Conservation (phyloP, 1,139 yeast genomes). For the Kurtzmaniella quercitrusa region DNA sequence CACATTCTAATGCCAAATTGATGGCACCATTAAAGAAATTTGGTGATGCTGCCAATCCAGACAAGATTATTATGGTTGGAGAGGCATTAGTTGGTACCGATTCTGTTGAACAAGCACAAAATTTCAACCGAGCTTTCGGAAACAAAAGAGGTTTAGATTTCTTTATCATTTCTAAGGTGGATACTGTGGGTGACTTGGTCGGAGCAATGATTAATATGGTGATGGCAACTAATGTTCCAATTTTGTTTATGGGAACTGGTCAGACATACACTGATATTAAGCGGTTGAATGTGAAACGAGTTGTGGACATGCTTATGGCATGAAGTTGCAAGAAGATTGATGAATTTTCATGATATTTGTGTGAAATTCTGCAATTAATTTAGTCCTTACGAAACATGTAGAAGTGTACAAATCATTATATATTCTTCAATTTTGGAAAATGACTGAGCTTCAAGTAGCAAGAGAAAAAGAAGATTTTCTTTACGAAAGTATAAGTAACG, state of each 20-base stretch:
- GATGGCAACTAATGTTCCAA: slow-evolving; percentile 93
- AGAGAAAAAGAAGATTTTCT: too few relatives aligned
- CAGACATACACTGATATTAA: slow-evolving; percentile 95
- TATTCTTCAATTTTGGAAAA: too few relatives aligned
- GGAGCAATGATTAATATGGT: slow-evolving; percentile 99
- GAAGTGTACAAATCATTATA: too few relatives aligned
- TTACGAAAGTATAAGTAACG: too few relatives aligned
- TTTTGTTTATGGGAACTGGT: slow-evolving; percentile 92
- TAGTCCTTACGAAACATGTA: too few relatives aligned
- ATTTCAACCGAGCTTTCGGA: slow-evolving; percentile 93
- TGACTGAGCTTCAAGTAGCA: too few relatives aligned
- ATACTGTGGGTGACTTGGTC: slow-evolving; percentile 94
- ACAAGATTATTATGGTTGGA: slow-evolving; percentile 97
- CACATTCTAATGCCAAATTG: slow-evolving; percentile 90
- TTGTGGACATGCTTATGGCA: slow-evolving; percentile 75
- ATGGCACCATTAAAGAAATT: slow-evolving; percentile 96
- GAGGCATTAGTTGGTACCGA: slow-evolving; percentile 98
- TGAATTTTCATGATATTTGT: too few relatives aligned
- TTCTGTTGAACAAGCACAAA: slow-evolving; percentile 91
- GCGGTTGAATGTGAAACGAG: slow-evolving; percentile 89
- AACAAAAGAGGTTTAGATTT: slow-evolving; percentile 77
- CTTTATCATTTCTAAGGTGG: slow-evolving; percentile 91
- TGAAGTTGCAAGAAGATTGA: too few relatives aligned
- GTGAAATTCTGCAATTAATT: too few relatives aligned
- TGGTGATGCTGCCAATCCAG: slow-evolving; percentile 94